Percentiles rank a stretch among this genome's conserved stretches.
phyloP scores from a whole-genome alignment of 2,329 filamentous ascomycete species.

The Fusarium compactum region DNA sequence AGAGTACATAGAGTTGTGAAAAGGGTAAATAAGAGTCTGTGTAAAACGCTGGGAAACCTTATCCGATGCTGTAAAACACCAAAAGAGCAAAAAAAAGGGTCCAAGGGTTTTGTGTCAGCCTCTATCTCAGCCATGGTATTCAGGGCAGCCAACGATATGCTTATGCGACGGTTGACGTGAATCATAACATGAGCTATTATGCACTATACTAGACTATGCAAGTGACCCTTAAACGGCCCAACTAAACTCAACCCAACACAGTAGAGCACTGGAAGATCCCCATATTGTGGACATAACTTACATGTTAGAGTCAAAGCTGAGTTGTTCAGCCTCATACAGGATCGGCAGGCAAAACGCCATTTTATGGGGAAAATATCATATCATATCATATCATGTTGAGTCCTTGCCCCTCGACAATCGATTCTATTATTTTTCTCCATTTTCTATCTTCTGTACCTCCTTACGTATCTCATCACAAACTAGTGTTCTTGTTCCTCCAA shows the following conservation, averaged over 20 bases:
- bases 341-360: not conserved
- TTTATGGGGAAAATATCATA: not conserved
- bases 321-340: constrained; percentile 1
- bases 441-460: not conserved
- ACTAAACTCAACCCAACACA: not conserved
- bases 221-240: constrained; percentile 24
- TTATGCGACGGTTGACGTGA: not conserved
- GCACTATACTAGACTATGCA: not conserved
- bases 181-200: not conserved
- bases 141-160: not conserved
- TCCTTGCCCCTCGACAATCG: not conserved
- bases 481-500: not conserved
- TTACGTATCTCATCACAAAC: not conserved
- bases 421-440: not conserved
- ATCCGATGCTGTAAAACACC: constrained; percentile 16
- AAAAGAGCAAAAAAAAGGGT: constrained; percentile 10
- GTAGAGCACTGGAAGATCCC: not conserved
- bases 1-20: not conserved
- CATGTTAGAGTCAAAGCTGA: not conserved
- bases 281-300: not conserved
- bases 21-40: not conserved
- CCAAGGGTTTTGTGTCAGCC: constrained; percentile 31
- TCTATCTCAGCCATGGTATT: constrained; percentile 20
- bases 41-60: constrained; percentile 5
- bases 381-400: constrained; percentile 1